Evolutionary conservation across 805 yeast species (phyloP).

Genomic region (Saccharomycopsis oosterbeekiorum): DNA sequence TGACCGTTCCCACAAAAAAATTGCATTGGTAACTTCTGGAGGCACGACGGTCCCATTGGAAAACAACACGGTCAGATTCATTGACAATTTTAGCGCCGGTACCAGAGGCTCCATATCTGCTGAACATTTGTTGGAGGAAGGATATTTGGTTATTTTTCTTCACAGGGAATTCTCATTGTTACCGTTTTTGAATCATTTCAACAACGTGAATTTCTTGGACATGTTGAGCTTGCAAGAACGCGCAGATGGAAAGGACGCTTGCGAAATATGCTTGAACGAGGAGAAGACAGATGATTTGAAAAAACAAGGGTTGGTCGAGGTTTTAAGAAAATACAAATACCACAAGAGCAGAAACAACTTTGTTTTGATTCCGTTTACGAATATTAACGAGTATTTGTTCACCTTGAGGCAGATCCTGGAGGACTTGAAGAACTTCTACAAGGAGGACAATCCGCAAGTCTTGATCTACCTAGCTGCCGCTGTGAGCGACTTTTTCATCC

Average conservation of each 20-base stretch:
- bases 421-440: constrained; percentile 37
- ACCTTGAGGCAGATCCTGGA: constrained; percentile 63
- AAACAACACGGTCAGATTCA: constrained; percentile 91
- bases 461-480: constrained; percentile 93
- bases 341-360: constrained; percentile 44
- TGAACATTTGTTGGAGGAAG: constrained; percentile 75
- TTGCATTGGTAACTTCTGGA: constrained; percentile 82
- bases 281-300: neutral
- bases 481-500: constrained; percentile 92
- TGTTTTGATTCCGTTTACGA: constrained; percentile 80
- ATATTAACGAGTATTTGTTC: constrained; percentile 88
- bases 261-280: neutral
- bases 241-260: neutral
- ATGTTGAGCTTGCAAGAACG: constrained; percentile 24
- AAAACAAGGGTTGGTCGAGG: neutral
- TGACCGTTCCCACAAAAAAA: constrained; percentile 30
- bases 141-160: constrained; percentile 85
- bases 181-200: constrained; percentile 87
- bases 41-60: constrained; percentile 98
- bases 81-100: constrained; percentile 96
- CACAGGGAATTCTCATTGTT: constrained; percentile 86
- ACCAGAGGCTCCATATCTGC: constrained; percentile 96
- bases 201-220: constrained; percentile 81
- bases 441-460: constrained; percentile 37
- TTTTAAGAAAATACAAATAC: constrained; percentile 22